Conservation (phyloP, 1,284 basidiomycete genomes). For the Marasmius tenuissimus region DNA sequence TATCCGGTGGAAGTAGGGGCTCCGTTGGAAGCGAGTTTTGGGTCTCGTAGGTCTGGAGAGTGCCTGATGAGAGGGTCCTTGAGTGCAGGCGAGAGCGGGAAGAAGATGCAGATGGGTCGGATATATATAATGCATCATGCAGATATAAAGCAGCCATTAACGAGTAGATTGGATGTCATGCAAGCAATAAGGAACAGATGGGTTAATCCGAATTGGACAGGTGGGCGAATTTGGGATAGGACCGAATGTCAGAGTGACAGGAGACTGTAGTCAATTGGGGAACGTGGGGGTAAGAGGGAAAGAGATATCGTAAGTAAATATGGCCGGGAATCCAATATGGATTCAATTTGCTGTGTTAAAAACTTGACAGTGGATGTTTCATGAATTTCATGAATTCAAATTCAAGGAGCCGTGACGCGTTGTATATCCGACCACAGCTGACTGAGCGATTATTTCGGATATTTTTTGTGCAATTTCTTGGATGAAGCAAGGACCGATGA, state of each 20-base stretch:
- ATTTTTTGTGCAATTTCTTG: too few relatives aligned
- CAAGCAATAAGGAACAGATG: not conserved
- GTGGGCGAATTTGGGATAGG: not conserved
- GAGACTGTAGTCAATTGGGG: not conserved
- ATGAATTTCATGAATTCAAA: too few relatives aligned
- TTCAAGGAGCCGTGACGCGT: too few relatives aligned
- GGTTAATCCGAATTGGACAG: not conserved
- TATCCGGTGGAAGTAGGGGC: slow-evolving; percentile 38
- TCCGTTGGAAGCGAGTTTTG: slow-evolving; percentile 51
- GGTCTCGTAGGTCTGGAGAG: slow-evolving; percentile 46
- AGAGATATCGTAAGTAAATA: too few relatives aligned
- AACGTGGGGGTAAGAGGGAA: not conserved
- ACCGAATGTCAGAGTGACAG: not conserved
- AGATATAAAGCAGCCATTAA: slow-evolving; percentile 56
- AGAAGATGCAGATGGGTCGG: slow-evolving; percentile 32
- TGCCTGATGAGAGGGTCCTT: slow-evolving; percentile 49
- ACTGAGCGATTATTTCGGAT: too few relatives aligned
- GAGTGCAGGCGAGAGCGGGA: slow-evolving; percentile 30
- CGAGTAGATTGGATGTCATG: not conserved
- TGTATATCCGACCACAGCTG: too few relatives aligned
- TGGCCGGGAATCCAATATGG: too few relatives aligned
- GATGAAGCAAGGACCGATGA: too few relatives aligned
- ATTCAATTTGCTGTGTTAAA: too few relatives aligned
- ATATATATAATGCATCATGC: slow-evolving; percentile 52
- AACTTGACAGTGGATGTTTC: too few relatives aligned